A percentile compares a stretch with the other conserved stretches of the same genome.
phyloP scores from a whole-genome alignment of 352 stramenopile species.

The Globisporangium mamillatum region DNA sequence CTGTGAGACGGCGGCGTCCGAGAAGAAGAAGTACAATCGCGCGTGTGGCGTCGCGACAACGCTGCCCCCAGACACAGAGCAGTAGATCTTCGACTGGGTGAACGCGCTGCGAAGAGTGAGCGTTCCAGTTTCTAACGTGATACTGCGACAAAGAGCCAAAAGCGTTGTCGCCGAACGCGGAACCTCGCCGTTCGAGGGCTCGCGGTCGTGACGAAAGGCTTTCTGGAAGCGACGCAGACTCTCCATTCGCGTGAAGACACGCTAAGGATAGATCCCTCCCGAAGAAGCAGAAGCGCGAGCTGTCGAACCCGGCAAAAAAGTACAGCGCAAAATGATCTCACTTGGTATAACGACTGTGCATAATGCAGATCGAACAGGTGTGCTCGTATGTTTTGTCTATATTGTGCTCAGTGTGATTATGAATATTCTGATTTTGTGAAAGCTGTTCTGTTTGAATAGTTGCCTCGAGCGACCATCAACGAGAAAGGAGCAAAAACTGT shows the following conservation, averaged over 20 bases:
- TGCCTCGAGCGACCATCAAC: constrained; percentile 19
- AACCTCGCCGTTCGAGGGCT: neutral
- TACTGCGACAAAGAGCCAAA: neutral
- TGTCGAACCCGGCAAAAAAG: neutral
- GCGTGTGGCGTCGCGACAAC: neutral
- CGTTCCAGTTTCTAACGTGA: neutral
- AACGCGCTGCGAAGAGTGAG: neutral
- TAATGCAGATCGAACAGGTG: neutral
- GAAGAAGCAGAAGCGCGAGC: neutral
- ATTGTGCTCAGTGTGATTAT: neutral
- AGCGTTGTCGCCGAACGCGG: neutral
- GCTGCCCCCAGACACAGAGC: neutral
- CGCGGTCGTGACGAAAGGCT: neutral
- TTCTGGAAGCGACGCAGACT: neutral
- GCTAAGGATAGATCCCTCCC: neutral
- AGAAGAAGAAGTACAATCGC: neutral
- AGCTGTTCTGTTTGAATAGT: neutral
- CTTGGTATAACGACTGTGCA: neutral
- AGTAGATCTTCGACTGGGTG: neutral
- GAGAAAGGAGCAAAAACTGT: no score
- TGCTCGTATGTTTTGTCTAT: neutral
- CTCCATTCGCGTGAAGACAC: neutral
- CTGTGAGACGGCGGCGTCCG: neutral
- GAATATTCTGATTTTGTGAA: neutral
- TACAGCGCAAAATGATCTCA: neutral